Base-by-base conservation (phyloP, 1,284 basidiomycete species). In the Boletellus deceptivus region DNA sequence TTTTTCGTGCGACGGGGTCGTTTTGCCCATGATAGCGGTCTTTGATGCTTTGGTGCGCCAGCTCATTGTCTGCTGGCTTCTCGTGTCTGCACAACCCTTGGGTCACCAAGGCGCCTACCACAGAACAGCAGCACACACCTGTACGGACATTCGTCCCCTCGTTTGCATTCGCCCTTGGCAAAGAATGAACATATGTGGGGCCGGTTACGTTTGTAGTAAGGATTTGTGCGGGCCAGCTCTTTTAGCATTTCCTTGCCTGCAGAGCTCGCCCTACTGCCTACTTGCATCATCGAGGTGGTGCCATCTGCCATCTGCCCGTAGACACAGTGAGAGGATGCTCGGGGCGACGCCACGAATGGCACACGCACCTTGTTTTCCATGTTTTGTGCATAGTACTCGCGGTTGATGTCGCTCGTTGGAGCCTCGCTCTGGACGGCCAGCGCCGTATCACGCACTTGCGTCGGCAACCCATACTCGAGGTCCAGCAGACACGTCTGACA, bases 401-500 rank as follows among this genome's bases (percentile, higher is more conserved):
- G 80, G 69, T 99, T 99, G 73, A 98, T 91, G 63, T 98, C 94
- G 63, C 91, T 94, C 46, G 86, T 93, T 7, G 96, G 97, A 1
- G 94, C 95, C 59, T 91, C 86, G 63, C 83, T 89, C 70, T 92
- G 83, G 38, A 93, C 66, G 10, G 89, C 93, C 41, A 99, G 72
- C 7, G 97, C 97, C 0, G 95, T 96, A 70, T 99, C 97, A 53
- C 97, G 79, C 14, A 99, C 95, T 77, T 99, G 97, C 0, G 94
- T 95, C 2, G 97, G 97, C 41, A 99, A 74, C 16, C 93, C 93
- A 62, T 94, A 99, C 70, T 98, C 94, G 53, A 96, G 80, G 68
- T 99, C 97, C 33, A 99, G 77, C 25, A 99, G 76, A 70, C 97
- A 99, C 1, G 95, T 98, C 74, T 99, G 97, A 74, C 97, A 99